A percentile compares a stretch with the other conserved stretches of the same genome.
Conservation (phyloP, 306 rosid species). For the Malus domestica region ASM211411v1 NC_041795.1:13741001-13741500, state of each 20-base stretch:
- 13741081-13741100: slow-evolving; percentile 10
- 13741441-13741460: neutral
- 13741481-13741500: neutral
- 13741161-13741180: slow-evolving; percentile 9
- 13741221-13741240: slow-evolving; percentile 1
- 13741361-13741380: neutral
- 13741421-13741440: neutral
- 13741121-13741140: slow-evolving; percentile 14
- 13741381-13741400: neutral
- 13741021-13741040: slow-evolving; percentile 14
- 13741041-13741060: slow-evolving; percentile 11
- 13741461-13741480: neutral
- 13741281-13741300: neutral
- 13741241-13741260: neutral
- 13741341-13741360: neutral
- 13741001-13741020: slow-evolving; percentile 26
- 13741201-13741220: neutral
- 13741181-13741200: neutral
- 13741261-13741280: neutral
- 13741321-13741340: slow-evolving; percentile 5
- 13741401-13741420: neutral
- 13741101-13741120: neutral
- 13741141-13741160: neutral
- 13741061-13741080: slow-evolving; percentile 1
- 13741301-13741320: slow-evolving; percentile 4